Evolutionary conservation across 2,329 filamentous ascomycete genomes (phyloP), one percentile per base, ranked within the genome.

Genomic region (Rhynchosporium graminicola): DNA sequence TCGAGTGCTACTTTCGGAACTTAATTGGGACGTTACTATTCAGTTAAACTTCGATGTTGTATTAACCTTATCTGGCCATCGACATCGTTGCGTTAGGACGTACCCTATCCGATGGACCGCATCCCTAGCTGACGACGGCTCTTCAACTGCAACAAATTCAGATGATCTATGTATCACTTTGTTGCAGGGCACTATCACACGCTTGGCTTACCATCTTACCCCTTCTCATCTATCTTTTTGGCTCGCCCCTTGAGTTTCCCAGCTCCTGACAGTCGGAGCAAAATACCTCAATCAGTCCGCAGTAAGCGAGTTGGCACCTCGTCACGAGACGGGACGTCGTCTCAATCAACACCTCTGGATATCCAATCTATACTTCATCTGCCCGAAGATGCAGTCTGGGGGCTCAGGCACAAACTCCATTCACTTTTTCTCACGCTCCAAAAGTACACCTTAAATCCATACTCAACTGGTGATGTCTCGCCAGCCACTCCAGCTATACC

Each of bases 381-480:
- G 26, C 62, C 67, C 29, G 69, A 70, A 61, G 66, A 69, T 43
- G 66, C 63, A 8, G 63, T 72, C 10, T 69, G 65, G 63, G 59
- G 57, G 7, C 65, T 72, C 8, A 58, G 64, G 63, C 45, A 64
- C 26, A 68, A 69, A 28, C 64, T 71, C 4, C 64, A 69, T 9
- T 48, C 36, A 13, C 67, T 64, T 57, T 71, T 71, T 43, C 64
- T 72, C 31, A 50, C 58, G 31, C 65, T 72, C 3, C 70, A 71
- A 52, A n/a, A 63, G 33, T 69, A 71, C 59, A 63, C 66, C 42
- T 52, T 38, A 26, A 66, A 66, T 47, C 69, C 64, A 29, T 63
- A 68, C 46, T 57, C 67, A 28, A 33, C 63, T n/a, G 31, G 38
- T 42, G 57, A 56, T 33, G 46, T 59, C 42, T 58, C 60, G n/a